These are phyloP conservation scores for Corynespora cassiicola DNA, from an alignment of 2,329 filamentous ascomycete species.

Conservation along the genomic window DNA sequence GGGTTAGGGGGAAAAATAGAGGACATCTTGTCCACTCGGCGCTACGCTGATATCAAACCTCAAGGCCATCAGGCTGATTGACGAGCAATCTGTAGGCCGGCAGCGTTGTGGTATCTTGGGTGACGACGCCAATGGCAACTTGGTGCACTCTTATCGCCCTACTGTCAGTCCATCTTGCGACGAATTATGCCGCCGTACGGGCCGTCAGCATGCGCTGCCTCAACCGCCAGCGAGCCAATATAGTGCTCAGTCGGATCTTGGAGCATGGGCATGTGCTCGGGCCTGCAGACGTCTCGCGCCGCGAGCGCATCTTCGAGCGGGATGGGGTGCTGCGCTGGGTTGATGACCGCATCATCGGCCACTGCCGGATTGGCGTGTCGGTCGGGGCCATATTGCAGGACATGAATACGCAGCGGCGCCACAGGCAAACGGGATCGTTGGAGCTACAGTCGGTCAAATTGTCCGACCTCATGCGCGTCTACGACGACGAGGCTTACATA, in stretches of 20 bases:
- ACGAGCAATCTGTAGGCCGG: slow-evolving; percentile 62
- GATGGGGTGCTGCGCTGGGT: slow-evolving; percentile 71
- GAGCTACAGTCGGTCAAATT: slow-evolving; percentile 46
- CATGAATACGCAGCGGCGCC: slow-evolving; percentile 30
- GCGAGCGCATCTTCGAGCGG: slow-evolving; percentile 65
- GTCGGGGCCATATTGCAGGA: slow-evolving; percentile 44
- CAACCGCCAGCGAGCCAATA: slow-evolving; percentile 84
- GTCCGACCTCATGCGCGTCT: slow-evolving; percentile 58
- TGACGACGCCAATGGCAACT: slow-evolving; percentile 74
- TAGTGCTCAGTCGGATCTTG: slow-evolving; percentile 68
- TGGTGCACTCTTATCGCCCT: slow-evolving; percentile 76
- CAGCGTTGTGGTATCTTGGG: slow-evolving; percentile 77
- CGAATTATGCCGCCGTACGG: slow-evolving; percentile 86
- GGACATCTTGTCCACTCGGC: slow-evolving; percentile 2
- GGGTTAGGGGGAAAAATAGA: no score
- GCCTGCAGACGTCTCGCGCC: slow-evolving; percentile 68
- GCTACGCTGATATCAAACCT: neutral
- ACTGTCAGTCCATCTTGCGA: slow-evolving; percentile 77
- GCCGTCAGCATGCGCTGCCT: slow-evolving; percentile 83
- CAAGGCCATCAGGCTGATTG: slow-evolving; percentile 21
- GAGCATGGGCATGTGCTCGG: slow-evolving; percentile 57
- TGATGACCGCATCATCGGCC: slow-evolving; percentile 56
- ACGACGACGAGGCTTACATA: slow-evolving; percentile 63
- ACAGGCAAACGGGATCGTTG: slow-evolving; percentile 33
- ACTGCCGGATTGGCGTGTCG: slow-evolving; percentile 61